Evolutionary conservation across 148 eudicot species (phyloP), one percentile per base, ranked within the genome.

Genomic region (Salicornia ramosissima): DNA sequence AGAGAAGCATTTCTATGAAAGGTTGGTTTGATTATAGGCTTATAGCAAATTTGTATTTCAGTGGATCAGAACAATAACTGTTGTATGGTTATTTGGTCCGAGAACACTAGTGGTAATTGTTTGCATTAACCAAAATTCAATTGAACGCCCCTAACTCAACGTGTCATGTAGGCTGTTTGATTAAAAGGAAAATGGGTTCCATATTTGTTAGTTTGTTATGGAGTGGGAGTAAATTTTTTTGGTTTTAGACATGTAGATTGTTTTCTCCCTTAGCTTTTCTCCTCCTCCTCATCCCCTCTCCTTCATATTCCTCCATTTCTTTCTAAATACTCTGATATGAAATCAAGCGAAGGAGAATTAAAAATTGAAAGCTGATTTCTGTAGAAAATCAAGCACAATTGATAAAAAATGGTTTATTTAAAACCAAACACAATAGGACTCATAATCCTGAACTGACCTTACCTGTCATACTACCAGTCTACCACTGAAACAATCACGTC

Each of bases 1-100:
- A 65, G 83, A 86, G 97, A 85, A 95, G 99, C 77, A 71, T 89
- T 77, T 62, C 91, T 65, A 89, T 95, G 99, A 86, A 77, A 86
- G 97, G 99, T 95, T 29, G 29, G 79, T 54, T 46, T 42, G 36
- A 8, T 21, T 24, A 63, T 40, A 63, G 25, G 36, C 5, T 21
- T 24, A 63, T 40, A 63, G 25, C 19, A 40, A 40, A 29, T 26
- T 34, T 61, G 28, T 26, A 39, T 16, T 13, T 30, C 10, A 45
- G 66, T 63, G 31, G 18, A n/a, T 16, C 16, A 18, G 10, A 16
- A 30, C 4, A 40, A 50, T 14, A 10, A 31, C 21, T 39, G 9
- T 16, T 68, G 4, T 11, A 18, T 34, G 61, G 49, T 60, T 5
- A 8, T 24, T 51, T 68, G 53, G 53, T 50, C 34, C 43, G n/a